phyloP scores from a whole-genome alignment of 768 basidiomycete species.

The Leccinum fibrillosum region DNA sequence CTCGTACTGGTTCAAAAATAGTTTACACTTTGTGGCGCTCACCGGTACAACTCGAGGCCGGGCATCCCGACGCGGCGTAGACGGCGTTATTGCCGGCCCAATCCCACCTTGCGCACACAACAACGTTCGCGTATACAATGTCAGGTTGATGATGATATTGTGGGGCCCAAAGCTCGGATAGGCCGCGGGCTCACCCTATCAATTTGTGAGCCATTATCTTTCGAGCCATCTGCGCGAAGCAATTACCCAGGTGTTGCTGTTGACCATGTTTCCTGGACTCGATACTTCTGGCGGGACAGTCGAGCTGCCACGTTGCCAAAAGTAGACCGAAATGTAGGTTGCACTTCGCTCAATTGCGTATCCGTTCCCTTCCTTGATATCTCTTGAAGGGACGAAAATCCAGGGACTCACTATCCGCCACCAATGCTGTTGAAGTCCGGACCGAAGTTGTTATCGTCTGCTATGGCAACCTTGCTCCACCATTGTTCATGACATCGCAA shows the following conservation, averaged over 20 bases:
- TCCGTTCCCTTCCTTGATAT: background rate
- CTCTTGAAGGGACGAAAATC: background rate
- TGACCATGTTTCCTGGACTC: conserved; percentile 11
- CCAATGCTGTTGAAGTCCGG: conserved; percentile 30
- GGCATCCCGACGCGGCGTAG: conserved; percentile 22
- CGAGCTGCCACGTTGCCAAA: conserved; percentile 34
- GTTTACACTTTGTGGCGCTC: conserved; percentile 3
- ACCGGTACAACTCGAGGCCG: conserved; percentile 22
- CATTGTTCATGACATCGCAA: conserved; percentile 17
- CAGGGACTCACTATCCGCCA: conserved; percentile 28
- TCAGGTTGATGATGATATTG: conserved; percentile 39
- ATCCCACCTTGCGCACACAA: conserved; percentile 15
- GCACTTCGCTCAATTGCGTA: conserved; percentile 33
- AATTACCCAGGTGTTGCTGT: conserved; percentile 20
- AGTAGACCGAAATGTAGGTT: conserved; percentile 35
- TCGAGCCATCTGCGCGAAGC: background rate
- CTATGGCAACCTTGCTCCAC: conserved; percentile 27
- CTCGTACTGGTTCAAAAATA: background rate
- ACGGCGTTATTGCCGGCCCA: conserved; percentile 21
- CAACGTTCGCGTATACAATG: conserved; percentile 11
- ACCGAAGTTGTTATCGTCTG: conserved; percentile 28
- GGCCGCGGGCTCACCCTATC: conserved; percentile 55
- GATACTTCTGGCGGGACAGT: conserved; percentile 33
- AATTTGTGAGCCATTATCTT: background rate
- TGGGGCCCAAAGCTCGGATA: conserved; percentile 52